Percentiles rank a stretch among this genome's conserved stretches.
phyloP scores from a whole-genome alignment of 2,329 filamentous ascomycete genomes.

The Fusarium hostae region DNA sequence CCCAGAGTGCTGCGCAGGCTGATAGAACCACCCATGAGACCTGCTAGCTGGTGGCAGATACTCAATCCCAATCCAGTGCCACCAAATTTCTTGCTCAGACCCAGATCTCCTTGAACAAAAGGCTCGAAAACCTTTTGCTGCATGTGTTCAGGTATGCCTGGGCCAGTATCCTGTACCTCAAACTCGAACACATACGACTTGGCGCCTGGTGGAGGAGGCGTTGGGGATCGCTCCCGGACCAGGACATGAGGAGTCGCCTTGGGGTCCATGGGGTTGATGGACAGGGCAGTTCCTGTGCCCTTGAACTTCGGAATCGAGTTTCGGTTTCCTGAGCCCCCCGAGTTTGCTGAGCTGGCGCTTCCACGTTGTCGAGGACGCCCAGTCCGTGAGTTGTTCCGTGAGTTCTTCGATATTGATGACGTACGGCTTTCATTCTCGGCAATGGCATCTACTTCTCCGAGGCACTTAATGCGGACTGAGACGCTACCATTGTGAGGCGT shows the following conservation, averaged over 20 bases:
- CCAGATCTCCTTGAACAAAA: slow-evolving; percentile 92
- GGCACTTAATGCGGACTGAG: slow-evolving; percentile 78
- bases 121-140: slow-evolving; percentile 91
- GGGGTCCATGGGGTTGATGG: slow-evolving; percentile 71
- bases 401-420: slow-evolving; percentile 64
- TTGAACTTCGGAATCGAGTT: slow-evolving; percentile 38
- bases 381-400: slow-evolving; percentile 56
- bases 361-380: slow-evolving; percentile 58
- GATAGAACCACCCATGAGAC: slow-evolving; percentile 84
- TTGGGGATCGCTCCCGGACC: slow-evolving; percentile 66
- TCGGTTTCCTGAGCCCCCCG: slow-evolving; percentile 58
- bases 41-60: slow-evolving; percentile 88
- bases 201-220: slow-evolving; percentile 69
- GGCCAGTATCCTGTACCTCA: slow-evolving; percentile 87
- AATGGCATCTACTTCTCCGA: slow-evolving; percentile 65
- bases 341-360: slow-evolving; percentile 62
- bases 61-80: slow-evolving; percentile 89
- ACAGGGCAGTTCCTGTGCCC: slow-evolving; percentile 62
- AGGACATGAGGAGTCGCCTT: slow-evolving; percentile 61
- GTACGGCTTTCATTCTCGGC: slow-evolving; percentile 60
- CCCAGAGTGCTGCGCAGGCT: slow-evolving; percentile 76
- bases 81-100: slow-evolving; percentile 88
- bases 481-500: slow-evolving; percentile 82
- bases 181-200: slow-evolving; percentile 84
- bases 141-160: slow-evolving; percentile 82